Evolutionary conservation across 139 green algal genomes (phyloP).

Genomic region (Coelastrella sp.): DNA sequence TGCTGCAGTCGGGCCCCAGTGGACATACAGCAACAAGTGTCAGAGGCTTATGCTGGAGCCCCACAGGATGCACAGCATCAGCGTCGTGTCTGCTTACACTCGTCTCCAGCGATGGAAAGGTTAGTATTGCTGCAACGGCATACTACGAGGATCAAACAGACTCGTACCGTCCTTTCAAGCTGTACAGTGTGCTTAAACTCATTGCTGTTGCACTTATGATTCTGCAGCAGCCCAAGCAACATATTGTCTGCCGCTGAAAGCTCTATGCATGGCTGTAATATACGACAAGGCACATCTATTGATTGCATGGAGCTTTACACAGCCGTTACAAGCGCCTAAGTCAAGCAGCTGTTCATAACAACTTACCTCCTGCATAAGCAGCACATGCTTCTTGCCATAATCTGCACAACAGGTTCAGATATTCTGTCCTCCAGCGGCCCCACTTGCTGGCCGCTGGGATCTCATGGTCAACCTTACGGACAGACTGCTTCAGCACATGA

Average conservation of each 20-base stretch:
- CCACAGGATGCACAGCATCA: conserved; percentile 4
- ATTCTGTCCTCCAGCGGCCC: conserved; percentile 46
- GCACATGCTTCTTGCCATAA: background rate
- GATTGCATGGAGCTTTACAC: no score
- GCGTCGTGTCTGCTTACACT: conserved; percentile 58
- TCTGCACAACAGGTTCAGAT: conserved; percentile 51
- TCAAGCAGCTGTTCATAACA: background rate
- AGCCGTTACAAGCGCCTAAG: background rate
- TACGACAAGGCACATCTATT: no score
- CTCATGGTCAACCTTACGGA: conserved; percentile 41
- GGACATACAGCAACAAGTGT: conserved; percentile 21
- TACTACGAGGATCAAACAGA: background rate
- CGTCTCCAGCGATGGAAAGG: conserved; percentile 54
- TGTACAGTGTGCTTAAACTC: background rate
- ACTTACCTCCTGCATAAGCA: background rate
- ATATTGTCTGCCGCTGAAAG: no score
- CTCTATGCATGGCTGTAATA: no score
- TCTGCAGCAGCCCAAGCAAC: no score
- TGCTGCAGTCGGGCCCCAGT: conserved; percentile 34
- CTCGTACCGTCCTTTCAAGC: background rate
- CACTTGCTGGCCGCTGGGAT: conserved; percentile 51
- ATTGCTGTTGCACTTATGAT: no score
- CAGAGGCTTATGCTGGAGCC: conserved; percentile 54
- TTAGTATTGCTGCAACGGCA: background rate
- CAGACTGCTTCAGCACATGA: conserved; percentile 47